phyloP scores from a whole-genome alignment of 2,329 filamentous ascomycete species.

The Aurifilum marmelostoma region DNA sequence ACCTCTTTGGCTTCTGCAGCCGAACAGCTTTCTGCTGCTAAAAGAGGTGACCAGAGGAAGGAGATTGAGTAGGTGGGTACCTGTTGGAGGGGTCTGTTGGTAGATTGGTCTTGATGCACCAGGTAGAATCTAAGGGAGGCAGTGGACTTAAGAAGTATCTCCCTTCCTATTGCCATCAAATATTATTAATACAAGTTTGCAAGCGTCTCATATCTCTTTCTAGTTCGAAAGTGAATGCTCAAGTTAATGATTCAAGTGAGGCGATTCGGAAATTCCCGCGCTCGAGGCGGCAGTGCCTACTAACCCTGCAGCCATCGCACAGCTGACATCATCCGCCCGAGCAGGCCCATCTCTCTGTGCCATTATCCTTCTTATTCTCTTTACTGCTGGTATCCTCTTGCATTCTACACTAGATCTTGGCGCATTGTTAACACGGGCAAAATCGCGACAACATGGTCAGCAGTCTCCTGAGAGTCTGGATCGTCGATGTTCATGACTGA shows the following conservation, averaged over 20 bases:
- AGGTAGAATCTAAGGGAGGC: background rate
- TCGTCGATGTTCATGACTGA: background rate
- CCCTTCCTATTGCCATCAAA: background rate
- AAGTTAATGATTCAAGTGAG: background rate
- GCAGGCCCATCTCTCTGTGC: conserved; percentile 2
- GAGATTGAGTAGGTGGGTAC: background rate
- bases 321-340: conserved; percentile 11
- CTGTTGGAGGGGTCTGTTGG: background rate
- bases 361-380: background rate
- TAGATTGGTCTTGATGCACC: background rate
- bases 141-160: background rate
- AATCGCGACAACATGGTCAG: conserved; percentile 24
- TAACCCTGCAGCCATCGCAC: background rate
- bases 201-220: background rate
- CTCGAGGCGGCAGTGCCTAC: background rate
- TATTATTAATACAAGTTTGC: background rate
- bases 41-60: background rate
- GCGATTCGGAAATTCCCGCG: conserved; percentile 6
- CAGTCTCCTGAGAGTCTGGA: background rate
- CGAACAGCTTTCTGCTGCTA: background rate
- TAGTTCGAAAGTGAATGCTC: background rate
- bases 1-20: background rate
- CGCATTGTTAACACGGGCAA: background rate
- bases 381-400: background rate
- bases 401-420: background rate